Conservation (phyloP, 306 rosid species). For the Malus sylvestris region DNA sequence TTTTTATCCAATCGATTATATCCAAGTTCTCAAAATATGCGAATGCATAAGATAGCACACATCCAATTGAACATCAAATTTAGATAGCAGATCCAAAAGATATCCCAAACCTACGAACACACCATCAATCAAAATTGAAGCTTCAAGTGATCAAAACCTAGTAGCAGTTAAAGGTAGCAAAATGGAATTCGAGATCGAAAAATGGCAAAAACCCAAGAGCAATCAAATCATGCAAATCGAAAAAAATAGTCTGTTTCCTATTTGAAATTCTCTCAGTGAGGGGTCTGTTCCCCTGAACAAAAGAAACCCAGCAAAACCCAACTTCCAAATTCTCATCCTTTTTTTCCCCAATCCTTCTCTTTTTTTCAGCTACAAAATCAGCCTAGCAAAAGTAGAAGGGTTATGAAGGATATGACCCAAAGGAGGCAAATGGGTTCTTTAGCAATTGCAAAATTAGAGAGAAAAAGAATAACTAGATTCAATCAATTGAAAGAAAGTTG, state of each 20-base stretch:
- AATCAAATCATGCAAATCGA: constrained; percentile 1
- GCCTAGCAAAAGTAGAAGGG: not conserved
- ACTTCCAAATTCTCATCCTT: constrained; percentile 30
- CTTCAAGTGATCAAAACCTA: constrained; percentile 7
- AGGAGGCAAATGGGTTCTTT: not conserved
- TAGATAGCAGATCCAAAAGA: constrained; percentile 18
- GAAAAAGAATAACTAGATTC: too few relatives aligned
- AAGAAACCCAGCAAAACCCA: constrained; percentile 1
- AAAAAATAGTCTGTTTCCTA: not conserved
- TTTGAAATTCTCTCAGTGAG: constrained; percentile 89
- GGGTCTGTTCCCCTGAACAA: constrained; percentile 44
- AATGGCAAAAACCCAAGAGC: not conserved
- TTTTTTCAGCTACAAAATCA: constrained; percentile 5
- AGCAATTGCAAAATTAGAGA: not conserved
- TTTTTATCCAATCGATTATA: too few relatives aligned
- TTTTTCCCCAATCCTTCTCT: not conserved
- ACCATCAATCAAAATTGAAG: constrained; percentile 15
- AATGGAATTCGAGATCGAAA: not conserved
- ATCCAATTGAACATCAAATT: not conserved
- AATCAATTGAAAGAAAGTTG: too few relatives aligned
- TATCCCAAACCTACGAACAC: not conserved
- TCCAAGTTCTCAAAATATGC: too few relatives aligned
- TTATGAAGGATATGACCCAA: not conserved
- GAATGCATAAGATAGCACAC: not conserved
- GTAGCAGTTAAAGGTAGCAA: not conserved